Evolutionary conservation across 2,329 filamentous ascomycete species (phyloP), one percentile per base, ranked within the genome.

Genomic region (Botrytis elliptica): DNA sequence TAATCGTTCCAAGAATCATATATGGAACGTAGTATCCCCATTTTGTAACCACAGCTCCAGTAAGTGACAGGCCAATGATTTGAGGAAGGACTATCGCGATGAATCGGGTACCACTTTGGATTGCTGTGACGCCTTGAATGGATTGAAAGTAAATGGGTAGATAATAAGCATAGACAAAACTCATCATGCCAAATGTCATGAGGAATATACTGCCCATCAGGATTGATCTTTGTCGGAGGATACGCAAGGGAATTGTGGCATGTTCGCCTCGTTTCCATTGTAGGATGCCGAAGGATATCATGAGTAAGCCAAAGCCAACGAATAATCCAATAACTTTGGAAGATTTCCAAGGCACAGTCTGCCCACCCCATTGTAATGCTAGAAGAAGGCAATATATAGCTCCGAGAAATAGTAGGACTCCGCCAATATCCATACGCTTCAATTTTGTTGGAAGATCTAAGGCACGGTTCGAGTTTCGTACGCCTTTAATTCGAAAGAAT

Each of bases 401-500:
- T 0, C 82, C 82, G 6, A 83, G 77, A 40, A 84, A 79, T 16
- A 83, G 75, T 0, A 77, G 72, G 2, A 80, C 80, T 33, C 83
- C 83, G 40, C 81, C 73, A 0, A 82, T 71, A 71, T 84, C 83
- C 40, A 84, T 74, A 16, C 81, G 79, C 40, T 76, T 74, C 57
- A 79, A 65, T 69, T 78, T 67, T 67, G 78, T 70, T 0, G 22
- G 38, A 36, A 78, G 64, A 7, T 75, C 66, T 10, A 79, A 76
- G 33, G 77, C 74, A 14, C 77, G 70, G 10, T 76, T 75, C 42
- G 76, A 77, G 64, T 77, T 76, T 16, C 82, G 81, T 55, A 80
- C 80, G 55, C 84, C 77, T 22, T 85, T 84, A 57, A 85, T 81
- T 4, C 87, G 81, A 64, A 84, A 62, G 18, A 84, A 81, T 18